A percentile compares a stretch with the other conserved stretches of the same genome.
These are phyloP conservation scores for Solanum peruvianum DNA, from an alignment of 257 asterid species.

Conservation along the genomic window DNA sequence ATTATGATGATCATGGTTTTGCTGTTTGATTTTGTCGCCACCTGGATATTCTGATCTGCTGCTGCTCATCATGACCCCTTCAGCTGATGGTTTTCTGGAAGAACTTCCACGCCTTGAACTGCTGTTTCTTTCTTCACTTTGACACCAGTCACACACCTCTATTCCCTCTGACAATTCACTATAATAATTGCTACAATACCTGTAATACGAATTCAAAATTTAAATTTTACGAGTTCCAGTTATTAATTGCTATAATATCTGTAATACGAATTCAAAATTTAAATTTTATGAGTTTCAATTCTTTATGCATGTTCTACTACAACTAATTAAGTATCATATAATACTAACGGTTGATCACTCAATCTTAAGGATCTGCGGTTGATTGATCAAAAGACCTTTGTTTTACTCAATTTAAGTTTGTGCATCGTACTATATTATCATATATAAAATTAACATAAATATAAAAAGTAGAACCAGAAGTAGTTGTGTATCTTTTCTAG, in stretches of 20 bases:
- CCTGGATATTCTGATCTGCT: conserved; percentile 16
- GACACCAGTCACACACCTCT: conserved; percentile 39
- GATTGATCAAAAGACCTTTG: background rate
- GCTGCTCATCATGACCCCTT: background rate
- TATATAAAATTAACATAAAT: background rate
- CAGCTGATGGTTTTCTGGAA: background rate
- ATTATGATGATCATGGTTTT: background rate
- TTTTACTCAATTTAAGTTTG: background rate
- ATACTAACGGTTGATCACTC: background rate
- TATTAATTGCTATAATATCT: conserved; percentile 35
- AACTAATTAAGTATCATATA: background rate
- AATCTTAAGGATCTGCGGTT: background rate
- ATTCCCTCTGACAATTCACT: conserved; percentile 9
- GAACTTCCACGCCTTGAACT: background rate
- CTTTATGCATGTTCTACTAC: background rate
- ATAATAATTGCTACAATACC: conserved; percentile 38
- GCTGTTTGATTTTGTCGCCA: conserved; percentile 9
- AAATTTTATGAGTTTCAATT: background rate
- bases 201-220: background rate
- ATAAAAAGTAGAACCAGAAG: background rate
- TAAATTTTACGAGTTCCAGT: background rate
- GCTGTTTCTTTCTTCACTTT: conserved; percentile 13
- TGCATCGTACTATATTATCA: background rate
- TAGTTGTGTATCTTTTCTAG: background rate
- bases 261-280: background rate